Evolutionary conservation across 2,329 filamentous ascomycete species (phyloP).

Genomic region (Colletotrichum salicis): DNA sequence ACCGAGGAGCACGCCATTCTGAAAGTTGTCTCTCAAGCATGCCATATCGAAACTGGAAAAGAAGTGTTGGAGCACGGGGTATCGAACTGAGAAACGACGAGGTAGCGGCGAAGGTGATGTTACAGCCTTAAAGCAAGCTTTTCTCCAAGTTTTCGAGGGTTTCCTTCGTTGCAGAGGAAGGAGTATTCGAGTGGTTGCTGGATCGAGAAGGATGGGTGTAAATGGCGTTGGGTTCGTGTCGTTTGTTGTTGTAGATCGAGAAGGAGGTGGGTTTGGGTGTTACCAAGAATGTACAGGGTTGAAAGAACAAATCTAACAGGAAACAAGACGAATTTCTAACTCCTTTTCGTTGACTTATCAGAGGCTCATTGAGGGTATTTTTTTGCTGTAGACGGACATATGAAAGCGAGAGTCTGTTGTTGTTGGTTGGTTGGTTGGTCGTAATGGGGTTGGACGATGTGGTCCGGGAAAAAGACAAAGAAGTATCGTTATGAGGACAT

Average conservation of each 20-base stretch:
- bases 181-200: neutral
- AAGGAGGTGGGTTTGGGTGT: constrained; percentile 3
- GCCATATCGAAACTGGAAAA: constrained; percentile 66
- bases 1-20: constrained; percentile 81
- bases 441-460: constrained; percentile 31
- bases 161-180: constrained; percentile 5
- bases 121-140: constrained; percentile 20
- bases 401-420: constrained; percentile 35
- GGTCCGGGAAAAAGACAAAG: constrained; percentile 42
- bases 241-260: neutral
- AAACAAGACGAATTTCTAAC: constrained; percentile 39
- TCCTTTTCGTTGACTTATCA: constrained; percentile 47
- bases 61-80: constrained; percentile 36
- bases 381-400: constrained; percentile 34
- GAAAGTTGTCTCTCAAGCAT: constrained; percentile 86
- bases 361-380: constrained; percentile 51
- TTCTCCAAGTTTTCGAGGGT: constrained; percentile 2
- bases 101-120: constrained; percentile 18
- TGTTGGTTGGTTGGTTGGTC: constrained; percentile 33
- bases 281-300: constrained; percentile 33
- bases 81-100: constrained; percentile 28
- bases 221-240: neutral
- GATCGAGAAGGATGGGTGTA: neutral
- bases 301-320: constrained; percentile 29
- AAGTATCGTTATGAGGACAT: constrained; percentile 58